Conservation (phyloP, 169 alveolate genomes). For the Plasmodium gonderi region DNA sequence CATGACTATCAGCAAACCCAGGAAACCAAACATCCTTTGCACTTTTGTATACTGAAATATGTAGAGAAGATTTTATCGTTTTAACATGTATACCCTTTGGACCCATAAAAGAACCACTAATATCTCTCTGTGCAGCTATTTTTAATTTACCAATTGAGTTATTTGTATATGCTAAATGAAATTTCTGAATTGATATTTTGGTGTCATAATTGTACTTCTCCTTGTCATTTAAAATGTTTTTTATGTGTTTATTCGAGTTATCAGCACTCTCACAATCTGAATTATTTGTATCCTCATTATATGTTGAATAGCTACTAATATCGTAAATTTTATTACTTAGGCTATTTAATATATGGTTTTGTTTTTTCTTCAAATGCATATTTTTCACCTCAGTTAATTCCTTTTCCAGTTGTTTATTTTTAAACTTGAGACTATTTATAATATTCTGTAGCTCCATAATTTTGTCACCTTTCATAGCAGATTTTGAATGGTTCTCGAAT, state of each 20-base stretch:
- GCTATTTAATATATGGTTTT: conserved; percentile 20
- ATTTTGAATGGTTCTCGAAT: not conserved
- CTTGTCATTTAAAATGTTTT: conserved; percentile 47
- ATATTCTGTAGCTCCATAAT: conserved; percentile 31
- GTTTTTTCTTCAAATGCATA: conserved; percentile 54
- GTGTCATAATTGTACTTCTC: conserved; percentile 56
- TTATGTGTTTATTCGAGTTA: conserved; percentile 14
- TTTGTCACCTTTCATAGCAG: conserved; percentile 1
- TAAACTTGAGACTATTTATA: conserved; percentile 41
- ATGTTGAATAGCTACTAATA: conserved; percentile 37
- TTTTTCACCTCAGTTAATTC: conserved; percentile 47
- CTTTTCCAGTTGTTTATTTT: conserved; percentile 47
- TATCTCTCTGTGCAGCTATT: conserved; percentile 64
- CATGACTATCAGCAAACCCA: conserved; percentile 70
- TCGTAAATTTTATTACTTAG: conserved; percentile 32
- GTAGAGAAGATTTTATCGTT: conserved; percentile 58
- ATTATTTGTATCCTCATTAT: conserved; percentile 47
- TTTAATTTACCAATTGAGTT: conserved; percentile 56
- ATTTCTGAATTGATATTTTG: conserved; percentile 46
- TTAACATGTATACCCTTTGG: conserved; percentile 61
- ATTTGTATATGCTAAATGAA: conserved; percentile 61
- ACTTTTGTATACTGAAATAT: conserved; percentile 58
- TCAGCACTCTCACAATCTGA: conserved; percentile 46
- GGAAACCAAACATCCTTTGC: conserved; percentile 73
- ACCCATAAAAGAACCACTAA: conserved; percentile 67